Percentiles rank a stretch among this genome's conserved stretches.
Conservation (phyloP, 169 alveolate genomes). For the Eimeria brunetti region DNA sequence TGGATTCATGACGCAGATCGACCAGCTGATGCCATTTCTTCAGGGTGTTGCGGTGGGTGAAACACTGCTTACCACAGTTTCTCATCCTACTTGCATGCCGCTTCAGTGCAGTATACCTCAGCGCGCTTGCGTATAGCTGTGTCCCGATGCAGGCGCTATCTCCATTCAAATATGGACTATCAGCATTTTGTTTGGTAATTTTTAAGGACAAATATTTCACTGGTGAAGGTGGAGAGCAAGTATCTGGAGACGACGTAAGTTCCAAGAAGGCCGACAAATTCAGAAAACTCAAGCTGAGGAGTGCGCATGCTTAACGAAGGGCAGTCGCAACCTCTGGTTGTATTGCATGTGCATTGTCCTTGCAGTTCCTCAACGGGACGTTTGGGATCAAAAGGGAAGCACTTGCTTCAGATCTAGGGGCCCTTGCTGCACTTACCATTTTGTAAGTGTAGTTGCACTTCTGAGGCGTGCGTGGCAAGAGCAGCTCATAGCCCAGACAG, state of each 20-base stretch:
- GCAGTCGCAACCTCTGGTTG: neutral
- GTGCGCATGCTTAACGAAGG: neutral
- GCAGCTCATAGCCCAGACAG: neutral
- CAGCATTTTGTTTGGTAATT: conserved; percentile 41
- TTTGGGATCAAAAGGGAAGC: conserved; percentile 54
- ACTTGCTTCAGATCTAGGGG: conserved; percentile 21
- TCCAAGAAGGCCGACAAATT: neutral
- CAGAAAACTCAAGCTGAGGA: neutral
- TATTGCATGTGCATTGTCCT: neutral
- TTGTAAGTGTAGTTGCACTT: conserved; percentile 23
- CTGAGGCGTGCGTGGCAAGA: too few species aligned
- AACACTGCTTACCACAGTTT: neutral
- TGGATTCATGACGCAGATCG: conserved; percentile 77
- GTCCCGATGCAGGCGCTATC: conserved; percentile 52
- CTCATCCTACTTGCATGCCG: neutral
- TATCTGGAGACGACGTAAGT: conserved; percentile 67
- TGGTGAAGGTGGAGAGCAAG: conserved; percentile 59
- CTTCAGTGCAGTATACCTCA: neutral
- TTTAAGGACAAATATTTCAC: conserved; percentile 19
- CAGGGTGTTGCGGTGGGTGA: conserved; percentile 32
- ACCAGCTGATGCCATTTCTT: conserved; percentile 59
- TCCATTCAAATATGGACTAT: conserved; percentile 64
- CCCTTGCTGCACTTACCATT: conserved; percentile 40
- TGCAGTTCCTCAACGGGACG: conserved; percentile 48
- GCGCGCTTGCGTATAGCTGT: neutral